phyloP scores from a whole-genome alignment of 768 basidiomycete species.

The Rhodotorula sphaerocarpa region DNA sequence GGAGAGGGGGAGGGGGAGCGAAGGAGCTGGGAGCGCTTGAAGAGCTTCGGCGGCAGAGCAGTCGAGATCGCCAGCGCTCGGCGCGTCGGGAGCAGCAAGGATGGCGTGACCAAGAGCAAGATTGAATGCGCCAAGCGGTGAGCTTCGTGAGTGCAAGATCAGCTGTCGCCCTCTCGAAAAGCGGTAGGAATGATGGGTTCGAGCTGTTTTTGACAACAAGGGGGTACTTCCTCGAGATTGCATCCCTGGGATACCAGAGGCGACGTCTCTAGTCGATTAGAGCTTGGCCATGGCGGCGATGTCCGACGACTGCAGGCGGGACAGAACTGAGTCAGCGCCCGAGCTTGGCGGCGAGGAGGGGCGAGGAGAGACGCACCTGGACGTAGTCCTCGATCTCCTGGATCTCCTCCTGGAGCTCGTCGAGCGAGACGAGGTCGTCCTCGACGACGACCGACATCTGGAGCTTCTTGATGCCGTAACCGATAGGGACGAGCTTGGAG shows the following conservation, averaged over 20 bases:
- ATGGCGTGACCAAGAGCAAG: background rate
- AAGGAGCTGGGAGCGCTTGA: background rate
- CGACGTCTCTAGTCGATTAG: background rate
- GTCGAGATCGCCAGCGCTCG: no score
- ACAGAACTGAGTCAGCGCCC: background rate
- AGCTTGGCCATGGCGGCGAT: conserved; percentile 34
- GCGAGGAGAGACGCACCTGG: background rate
- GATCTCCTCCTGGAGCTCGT: conserved; percentile 87
- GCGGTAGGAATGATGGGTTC: background rate
- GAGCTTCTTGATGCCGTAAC: conserved; percentile 89
- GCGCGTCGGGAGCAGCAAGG: background rate
- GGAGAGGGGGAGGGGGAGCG: background rate
- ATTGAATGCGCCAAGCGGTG: background rate
- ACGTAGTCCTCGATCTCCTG: conserved; percentile 51
- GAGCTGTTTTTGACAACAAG: background rate
- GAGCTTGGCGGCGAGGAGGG: background rate
- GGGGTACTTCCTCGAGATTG: background rate
- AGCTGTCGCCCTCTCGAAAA: no score
- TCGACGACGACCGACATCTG: conserved; percentile 64
- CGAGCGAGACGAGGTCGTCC: conserved; percentile 85
- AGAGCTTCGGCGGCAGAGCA: no score
- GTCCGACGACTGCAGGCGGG: conserved; percentile 22
- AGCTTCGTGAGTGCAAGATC: no score
- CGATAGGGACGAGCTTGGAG: conserved; percentile 83
- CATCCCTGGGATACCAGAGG: background rate